Evolutionary conservation across 805 yeast species (phyloP).

Genomic region (Nakazawaea molendinolei): DNA sequence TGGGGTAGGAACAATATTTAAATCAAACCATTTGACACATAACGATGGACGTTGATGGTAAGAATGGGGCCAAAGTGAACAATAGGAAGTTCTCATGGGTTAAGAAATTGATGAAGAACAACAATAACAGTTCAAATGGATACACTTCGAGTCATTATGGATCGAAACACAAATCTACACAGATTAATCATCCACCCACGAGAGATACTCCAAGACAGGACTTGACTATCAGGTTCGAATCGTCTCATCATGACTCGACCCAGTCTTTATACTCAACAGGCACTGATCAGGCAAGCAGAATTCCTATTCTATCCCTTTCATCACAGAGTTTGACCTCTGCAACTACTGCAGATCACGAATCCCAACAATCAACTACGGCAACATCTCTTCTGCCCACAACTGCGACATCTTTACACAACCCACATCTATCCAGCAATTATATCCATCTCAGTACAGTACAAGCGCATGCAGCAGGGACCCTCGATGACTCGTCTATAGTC

Average conservation of each 20-base stretch:
- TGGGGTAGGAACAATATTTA: too few relatives aligned
- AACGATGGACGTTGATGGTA: too few relatives aligned
- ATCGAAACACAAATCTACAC: too few relatives aligned
- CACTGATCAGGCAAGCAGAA: constrained; percentile 5
- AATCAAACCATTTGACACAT: too few relatives aligned
- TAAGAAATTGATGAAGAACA: constrained; percentile 25
- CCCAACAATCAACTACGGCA: constrained; percentile 34
- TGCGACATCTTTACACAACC: background rate
- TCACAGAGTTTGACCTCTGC: too few relatives aligned
- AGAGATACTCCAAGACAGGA: too few relatives aligned
- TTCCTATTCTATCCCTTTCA: constrained; percentile 11
- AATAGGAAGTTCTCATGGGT: constrained; percentile 28
- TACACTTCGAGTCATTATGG: too few relatives aligned
- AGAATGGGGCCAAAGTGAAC: background rate
- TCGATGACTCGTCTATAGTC: constrained; percentile 27
- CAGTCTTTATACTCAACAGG: constrained; percentile 2
- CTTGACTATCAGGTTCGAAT: too few relatives aligned
- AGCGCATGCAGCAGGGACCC: constrained; percentile 3
- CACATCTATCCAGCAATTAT: constrained; percentile 5
- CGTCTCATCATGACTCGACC: constrained; percentile 1
- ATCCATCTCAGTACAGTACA: constrained; percentile 9
- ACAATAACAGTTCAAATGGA: too few relatives aligned
- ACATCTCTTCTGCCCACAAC: constrained; percentile 40
- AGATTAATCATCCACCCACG: too few relatives aligned
- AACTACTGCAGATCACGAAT: constrained; percentile 1